phyloP scores from a whole-genome alignment of 2,329 filamentous ascomycete genomes.

The Aspergillus spinulosporus region DNA sequence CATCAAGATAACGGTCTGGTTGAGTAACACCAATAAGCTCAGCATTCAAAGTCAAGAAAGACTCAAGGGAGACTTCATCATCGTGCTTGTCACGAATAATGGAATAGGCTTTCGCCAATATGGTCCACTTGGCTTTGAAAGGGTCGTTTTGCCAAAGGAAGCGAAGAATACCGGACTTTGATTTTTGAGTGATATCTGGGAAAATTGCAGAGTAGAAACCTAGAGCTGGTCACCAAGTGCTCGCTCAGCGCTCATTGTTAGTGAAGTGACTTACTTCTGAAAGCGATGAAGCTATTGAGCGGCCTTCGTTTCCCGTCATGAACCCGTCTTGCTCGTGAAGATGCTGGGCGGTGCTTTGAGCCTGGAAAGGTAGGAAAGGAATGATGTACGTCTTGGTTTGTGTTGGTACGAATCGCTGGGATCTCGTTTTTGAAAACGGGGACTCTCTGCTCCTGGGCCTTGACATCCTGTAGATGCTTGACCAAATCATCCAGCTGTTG shows the following conservation, averaged over 20 bases:
- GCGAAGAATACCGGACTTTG: slow-evolving; percentile 53
- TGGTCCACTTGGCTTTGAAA: slow-evolving; percentile 54
- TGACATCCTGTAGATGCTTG: slow-evolving; percentile 21
- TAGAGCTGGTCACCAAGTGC: slow-evolving; percentile 24
- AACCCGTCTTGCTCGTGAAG: slow-evolving; percentile 23
- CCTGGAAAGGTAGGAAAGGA: slow-evolving; percentile 11
- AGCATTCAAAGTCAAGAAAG: slow-evolving; percentile 50
- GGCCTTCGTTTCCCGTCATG: slow-evolving; percentile 29
- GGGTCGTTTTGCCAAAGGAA: slow-evolving; percentile 53
- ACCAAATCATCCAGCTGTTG: slow-evolving; percentile 25
- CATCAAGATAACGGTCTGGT: neutral
- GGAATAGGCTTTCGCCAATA: slow-evolving; percentile 59
- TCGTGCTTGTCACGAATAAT: slow-evolving; percentile 54
- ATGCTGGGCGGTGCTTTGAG: slow-evolving; percentile 12
- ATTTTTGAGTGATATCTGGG: slow-evolving; percentile 52
- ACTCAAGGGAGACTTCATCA: slow-evolving; percentile 48
- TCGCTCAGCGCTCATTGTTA: slow-evolving; percentile 1
- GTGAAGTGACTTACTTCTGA: slow-evolving; percentile 34
- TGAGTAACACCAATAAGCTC: slow-evolving; percentile 15
- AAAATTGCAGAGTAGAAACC: slow-evolving; percentile 53
- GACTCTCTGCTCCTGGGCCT: slow-evolving; percentile 10
- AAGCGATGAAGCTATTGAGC: slow-evolving; percentile 44
- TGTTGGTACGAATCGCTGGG: slow-evolving; percentile 3
- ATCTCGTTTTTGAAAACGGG: slow-evolving; percentile 8
- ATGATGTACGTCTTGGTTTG: slow-evolving; percentile 7